Base-by-base conservation (phyloP, 768 basidiomycete species). In the Butyriboletus loyo region DNA sequence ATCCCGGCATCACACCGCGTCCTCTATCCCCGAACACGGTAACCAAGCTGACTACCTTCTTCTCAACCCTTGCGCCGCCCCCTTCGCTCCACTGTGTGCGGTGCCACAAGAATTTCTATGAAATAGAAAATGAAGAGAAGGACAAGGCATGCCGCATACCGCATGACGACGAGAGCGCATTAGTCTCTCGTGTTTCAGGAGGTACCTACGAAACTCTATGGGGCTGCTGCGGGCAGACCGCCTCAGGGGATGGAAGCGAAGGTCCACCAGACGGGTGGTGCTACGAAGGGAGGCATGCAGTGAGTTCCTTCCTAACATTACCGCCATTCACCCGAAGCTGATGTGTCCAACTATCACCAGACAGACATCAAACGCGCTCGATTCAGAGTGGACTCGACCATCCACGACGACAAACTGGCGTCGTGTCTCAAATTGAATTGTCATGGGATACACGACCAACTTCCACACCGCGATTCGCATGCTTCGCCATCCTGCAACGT, bases 261-360 rank as follows among this genome's bases (percentile, higher is more conserved):
- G 89, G 89, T 0, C 89, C 89, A 1, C 89, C 89, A 1, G 87
- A 89, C 63, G 89, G 89, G 1, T 92, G 87, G 87, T 92, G 89
- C 61, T 91, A 89, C 60, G 88, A 91, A 66, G 89, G 89, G 4
- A 80, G 77, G 66, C 89, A 92, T 66, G 90, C 89, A 8, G 82
- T 77, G 38, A 52, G 63, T 45, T 19, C 42, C 40, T 25, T 50
- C 4, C 13, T 36, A 22, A 24, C 7, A 21, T 28, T 22, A 4
- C 7, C n/a, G 4, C 15, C 25, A 10, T 36, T 27, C 38, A 45
- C 34, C 22, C 48, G 47, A 22, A 40, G 38, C 54, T 50, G 24
- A 52, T 39, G 1, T 21, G 11, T 8, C 48, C 21, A 14, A 30
- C 22, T 11, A 3, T 15, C 10, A 34, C 28, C 54, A 90, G 88